These are phyloP conservation scores for Rossbeevera mucosa DNA, from an alignment of 768 basidiomycete species.

Conservation along the genomic window DNA sequence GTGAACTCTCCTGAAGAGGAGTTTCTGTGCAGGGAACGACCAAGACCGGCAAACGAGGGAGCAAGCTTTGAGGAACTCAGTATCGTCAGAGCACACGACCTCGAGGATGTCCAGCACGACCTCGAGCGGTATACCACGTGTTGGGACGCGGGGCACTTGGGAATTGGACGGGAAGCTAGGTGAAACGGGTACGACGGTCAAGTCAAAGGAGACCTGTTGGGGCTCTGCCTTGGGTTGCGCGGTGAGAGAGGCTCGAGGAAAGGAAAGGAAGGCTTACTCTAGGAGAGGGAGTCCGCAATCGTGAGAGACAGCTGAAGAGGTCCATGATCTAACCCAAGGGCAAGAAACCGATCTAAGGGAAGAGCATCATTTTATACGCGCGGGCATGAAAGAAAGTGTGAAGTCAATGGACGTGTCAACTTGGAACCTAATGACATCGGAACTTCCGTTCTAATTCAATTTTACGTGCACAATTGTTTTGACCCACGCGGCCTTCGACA, in stretches of 20 bases:
- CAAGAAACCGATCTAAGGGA: not conserved
- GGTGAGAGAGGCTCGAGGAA: slow-evolving; percentile 6
- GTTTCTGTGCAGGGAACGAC: slow-evolving; percentile 59
- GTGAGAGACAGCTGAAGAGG: slow-evolving; percentile 20
- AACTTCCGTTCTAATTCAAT: not conserved
- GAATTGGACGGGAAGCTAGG: slow-evolving; percentile 14
- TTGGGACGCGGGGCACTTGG: slow-evolving; percentile 20
- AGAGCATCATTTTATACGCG: not conserved
- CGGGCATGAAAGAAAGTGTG: not conserved
- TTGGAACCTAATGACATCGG: not conserved
- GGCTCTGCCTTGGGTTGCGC: slow-evolving; percentile 24
- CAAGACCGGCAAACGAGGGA: slow-evolving; percentile 65
- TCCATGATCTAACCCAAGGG: slow-evolving; percentile 22
- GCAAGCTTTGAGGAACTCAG: slow-evolving; percentile 45
- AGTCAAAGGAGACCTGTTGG: slow-evolving; percentile 38
- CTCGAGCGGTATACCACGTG: slow-evolving; percentile 53
- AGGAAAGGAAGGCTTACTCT: slow-evolving; percentile 18
- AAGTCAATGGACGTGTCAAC: not conserved
- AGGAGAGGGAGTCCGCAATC: slow-evolving; percentile 18
- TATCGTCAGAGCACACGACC: slow-evolving; percentile 41
- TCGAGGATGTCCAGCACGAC: slow-evolving; percentile 61
- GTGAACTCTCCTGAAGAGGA: slow-evolving; percentile 55
- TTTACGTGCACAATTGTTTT: not conserved
- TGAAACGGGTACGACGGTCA: slow-evolving; percentile 29
- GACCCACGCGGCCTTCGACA: not conserved